Conservation (phyloP, 2,329 filamentous ascomycete species). For the Aspergillus alliaceus region DNA sequence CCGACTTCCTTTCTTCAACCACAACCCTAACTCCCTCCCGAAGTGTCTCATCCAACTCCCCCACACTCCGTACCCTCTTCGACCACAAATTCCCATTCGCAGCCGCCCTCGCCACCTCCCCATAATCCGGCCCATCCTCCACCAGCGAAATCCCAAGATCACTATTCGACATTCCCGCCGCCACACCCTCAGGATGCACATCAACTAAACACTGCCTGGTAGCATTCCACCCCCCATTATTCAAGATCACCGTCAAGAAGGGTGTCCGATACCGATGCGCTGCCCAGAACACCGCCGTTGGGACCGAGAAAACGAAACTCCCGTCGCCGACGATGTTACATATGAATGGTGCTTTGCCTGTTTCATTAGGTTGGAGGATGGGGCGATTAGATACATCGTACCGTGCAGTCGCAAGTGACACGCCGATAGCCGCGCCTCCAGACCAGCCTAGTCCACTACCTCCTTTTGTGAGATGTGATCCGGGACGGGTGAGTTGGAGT, state of each 20-base stretch:
- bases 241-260: slow-evolving; percentile 63
- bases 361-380: not conserved
- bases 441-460: slow-evolving; percentile 78
- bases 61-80: slow-evolving; percentile 13
- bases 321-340: slow-evolving; percentile 59
- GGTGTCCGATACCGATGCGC: slow-evolving; percentile 63
- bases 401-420: slow-evolving; percentile 62
- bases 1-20: not conserved
- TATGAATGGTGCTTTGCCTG: not conserved
- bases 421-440: slow-evolving; percentile 70
- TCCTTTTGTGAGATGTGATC: slow-evolving; percentile 61
- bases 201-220: slow-evolving; percentile 19
- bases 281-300: slow-evolving; percentile 67
- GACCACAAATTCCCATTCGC: slow-evolving; percentile 22
- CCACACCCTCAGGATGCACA: slow-evolving; percentile 20
- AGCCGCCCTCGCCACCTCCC: slow-evolving; percentile 20
- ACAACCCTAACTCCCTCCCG: slow-evolving; percentile 9
- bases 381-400: slow-evolving; percentile 5
- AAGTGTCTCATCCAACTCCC: slow-evolving; percentile 15
- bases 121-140: slow-evolving; percentile 20
- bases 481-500: slow-evolving; percentile 6
- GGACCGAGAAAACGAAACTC: slow-evolving; percentile 64
- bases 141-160: slow-evolving; percentile 22
- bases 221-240: slow-evolving; percentile 65
- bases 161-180: slow-evolving; percentile 11